These are phyloP conservation scores for Lyophyllum shimeji DNA, from an alignment of 768 basidiomycete species.

Conservation along the genomic window DNA sequence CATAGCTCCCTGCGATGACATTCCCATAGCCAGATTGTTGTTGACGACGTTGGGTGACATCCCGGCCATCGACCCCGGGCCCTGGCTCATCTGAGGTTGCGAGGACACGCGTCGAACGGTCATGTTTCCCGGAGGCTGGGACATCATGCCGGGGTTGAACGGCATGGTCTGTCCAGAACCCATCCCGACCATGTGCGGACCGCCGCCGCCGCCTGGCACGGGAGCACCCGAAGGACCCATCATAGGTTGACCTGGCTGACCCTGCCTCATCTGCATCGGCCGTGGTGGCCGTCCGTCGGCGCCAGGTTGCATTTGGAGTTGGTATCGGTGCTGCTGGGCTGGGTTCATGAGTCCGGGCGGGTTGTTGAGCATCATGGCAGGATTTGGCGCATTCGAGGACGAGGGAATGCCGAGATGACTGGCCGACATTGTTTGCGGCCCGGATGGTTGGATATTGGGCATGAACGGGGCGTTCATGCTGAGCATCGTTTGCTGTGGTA, in stretches of 20 bases:
- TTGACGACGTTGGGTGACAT: constrained; percentile 32
- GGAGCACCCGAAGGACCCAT: constrained; percentile 13
- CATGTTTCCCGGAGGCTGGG: constrained; percentile 32
- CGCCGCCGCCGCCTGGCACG: constrained; percentile 16
- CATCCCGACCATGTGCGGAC: constrained; percentile 30
- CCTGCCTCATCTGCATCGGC: constrained; percentile 36
- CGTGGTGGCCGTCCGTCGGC: constrained; percentile 31
- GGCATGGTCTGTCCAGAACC: constrained; percentile 39
- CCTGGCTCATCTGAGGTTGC: constrained; percentile 49
- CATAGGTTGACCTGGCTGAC: constrained; percentile 23
- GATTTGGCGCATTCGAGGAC: constrained; percentile 28
- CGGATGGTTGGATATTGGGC: constrained; percentile 37
- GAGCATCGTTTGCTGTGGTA: constrained; percentile 37
- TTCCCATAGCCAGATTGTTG: constrained; percentile 39
- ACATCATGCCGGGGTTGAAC: constrained; percentile 42
- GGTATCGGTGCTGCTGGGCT: constrained; percentile 29
- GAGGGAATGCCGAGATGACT: constrained; percentile 32
- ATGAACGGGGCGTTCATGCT: constrained; percentile 32
- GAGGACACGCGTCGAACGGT: constrained; percentile 54
- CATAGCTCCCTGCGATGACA: constrained; percentile 45
- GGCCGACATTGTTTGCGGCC: constrained; percentile 27
- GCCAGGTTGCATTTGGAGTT: constrained; percentile 29
- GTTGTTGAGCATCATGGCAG: constrained; percentile 40
- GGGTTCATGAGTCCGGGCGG: constrained; percentile 22
- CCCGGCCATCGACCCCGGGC: constrained; percentile 30